Base-by-base conservation (phyloP, 139 green algal genomes). In the Tetradesmus lagerheimii region DNA sequence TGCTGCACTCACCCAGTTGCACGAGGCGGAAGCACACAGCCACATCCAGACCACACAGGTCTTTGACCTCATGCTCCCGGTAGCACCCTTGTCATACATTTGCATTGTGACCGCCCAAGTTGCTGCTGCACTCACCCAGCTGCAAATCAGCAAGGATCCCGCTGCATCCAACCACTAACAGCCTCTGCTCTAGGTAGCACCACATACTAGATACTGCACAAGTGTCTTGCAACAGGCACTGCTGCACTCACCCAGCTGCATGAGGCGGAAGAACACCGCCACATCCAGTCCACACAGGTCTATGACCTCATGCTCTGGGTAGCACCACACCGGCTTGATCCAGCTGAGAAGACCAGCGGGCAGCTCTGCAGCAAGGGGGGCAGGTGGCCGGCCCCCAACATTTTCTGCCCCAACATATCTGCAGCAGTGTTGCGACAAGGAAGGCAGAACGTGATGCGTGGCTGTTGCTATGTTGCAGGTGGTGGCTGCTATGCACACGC, bases 221-320 rank as follows among this genome's bases (percentile, higher is more conserved):
- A 31, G 20, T 0, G 4, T 71, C 25, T 18, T 62, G 43, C 12
- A 62, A 62, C 2, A 57, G 45, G 23, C 23, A 71, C 35, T n/a
- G 8, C 76, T 80, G 76, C 35, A 50, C 66, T 45, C 41, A 89
- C 85, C 85, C 39, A 89, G 85, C 18, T 89, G 71, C 39, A 89
- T 34, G 31, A 89, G 47, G 20, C 85, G 23, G 85, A 89, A 89
- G 71, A 83, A 89, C n/a, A 84, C 85, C 4, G 85, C 85, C 41
- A 89, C 85, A 74, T 89, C 85, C 35, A 89, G 45, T 5, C 85
- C 85, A 29, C 67, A 83, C 85, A 84, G 74, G n/a, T 89, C n/a
- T n/a, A 89, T 89, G 4, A 89, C 85, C 20, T 89, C 85, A 38
- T 31, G 20, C 37, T 89, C 85, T 35, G 37, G 50, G 85, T 89